These are phyloP conservation scores for Aspergillus viridinutans DNA, from an alignment of 2,329 filamentous ascomycete species.

Conservation along the genomic window DNA sequence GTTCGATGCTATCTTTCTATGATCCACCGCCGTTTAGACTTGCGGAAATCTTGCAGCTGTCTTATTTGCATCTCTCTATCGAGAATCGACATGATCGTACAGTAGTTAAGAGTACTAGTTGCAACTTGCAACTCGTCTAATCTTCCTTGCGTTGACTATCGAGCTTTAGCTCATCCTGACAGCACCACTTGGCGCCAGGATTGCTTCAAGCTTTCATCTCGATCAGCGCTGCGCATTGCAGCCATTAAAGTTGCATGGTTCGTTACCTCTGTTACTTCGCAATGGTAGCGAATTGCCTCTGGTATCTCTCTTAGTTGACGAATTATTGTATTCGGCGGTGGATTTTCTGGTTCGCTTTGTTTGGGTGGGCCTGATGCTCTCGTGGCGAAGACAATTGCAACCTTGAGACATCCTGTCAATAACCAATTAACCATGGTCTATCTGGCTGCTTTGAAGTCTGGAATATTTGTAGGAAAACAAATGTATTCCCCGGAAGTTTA, in stretches of 20 bases:
- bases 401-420: background rate
- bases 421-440: background rate
- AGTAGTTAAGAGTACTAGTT: background rate
- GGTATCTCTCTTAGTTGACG: background rate
- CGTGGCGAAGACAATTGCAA: background rate
- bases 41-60: slow-evolving; percentile 17
- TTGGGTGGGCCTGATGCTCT: background rate
- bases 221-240: background rate
- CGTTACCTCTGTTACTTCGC: background rate
- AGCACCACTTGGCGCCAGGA: background rate
- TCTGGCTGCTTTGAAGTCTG: background rate
- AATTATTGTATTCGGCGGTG: background rate
- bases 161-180: background rate
- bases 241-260: background rate
- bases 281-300: no score
- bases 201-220: background rate
- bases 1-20: background rate
- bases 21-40: slow-evolving; percentile 17
- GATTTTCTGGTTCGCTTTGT: background rate
- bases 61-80: background rate
- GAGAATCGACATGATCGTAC: background rate
- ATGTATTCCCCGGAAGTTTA: background rate
- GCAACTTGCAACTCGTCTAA: background rate
- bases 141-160: background rate
- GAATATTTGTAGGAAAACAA: background rate